Evolutionary conservation across 1,284 basidiomycete genomes (phyloP), one percentile per base, ranked within the genome.

Genomic region (Vanrija pseudolonga): DNA sequence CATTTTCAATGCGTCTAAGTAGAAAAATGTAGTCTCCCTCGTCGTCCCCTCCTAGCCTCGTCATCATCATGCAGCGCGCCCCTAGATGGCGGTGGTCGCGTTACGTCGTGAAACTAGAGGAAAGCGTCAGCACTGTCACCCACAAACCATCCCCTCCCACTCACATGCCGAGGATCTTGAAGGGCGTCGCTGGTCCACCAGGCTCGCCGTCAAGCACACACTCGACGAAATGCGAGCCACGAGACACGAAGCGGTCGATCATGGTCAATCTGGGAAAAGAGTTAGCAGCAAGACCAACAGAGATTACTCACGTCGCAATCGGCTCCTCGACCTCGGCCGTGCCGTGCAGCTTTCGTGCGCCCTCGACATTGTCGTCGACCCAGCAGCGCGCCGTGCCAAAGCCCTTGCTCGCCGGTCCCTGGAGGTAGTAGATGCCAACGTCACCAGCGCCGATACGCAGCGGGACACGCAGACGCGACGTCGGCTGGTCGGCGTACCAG

Each of bases 221-320:
- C 67, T 91, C 88, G 45, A 91, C 85, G 65, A 81, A 92, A 69
- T 93, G 90, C 49, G 86, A 85, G 4, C 90, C 90, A 20, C 82
- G 77, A 19, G 82, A 67, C 22, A 93, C 90, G 55, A 74, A 81
- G 55, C 82, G 84, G 74, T 93, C 90, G 59, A 93, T 92, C 38
- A 89, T 78, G 60, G 80, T 78, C 53, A 90, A 73, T 57, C 72
- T 77, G 40, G 69, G 66, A n/a, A n/a, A n/a, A 54, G 67, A 61
- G 18, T 66, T 64, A 59, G 68, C 71, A 24, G 64, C n/a, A n/a
- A n/a, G 12, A 3, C 3, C 24, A 12, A 24, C 39, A 14, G 12
- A 4, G 3, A 6, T 12, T 2, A 60, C 61, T 60, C 50, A 62
- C 61, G 59, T 63, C 2, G 61, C 61, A 45, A 63, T 63, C 23